These are phyloP conservation scores for Pyrenopolyporus hunteri DNA, from an alignment of 495 filamentous ascomycete genomes.

Conservation along the genomic window DNA sequence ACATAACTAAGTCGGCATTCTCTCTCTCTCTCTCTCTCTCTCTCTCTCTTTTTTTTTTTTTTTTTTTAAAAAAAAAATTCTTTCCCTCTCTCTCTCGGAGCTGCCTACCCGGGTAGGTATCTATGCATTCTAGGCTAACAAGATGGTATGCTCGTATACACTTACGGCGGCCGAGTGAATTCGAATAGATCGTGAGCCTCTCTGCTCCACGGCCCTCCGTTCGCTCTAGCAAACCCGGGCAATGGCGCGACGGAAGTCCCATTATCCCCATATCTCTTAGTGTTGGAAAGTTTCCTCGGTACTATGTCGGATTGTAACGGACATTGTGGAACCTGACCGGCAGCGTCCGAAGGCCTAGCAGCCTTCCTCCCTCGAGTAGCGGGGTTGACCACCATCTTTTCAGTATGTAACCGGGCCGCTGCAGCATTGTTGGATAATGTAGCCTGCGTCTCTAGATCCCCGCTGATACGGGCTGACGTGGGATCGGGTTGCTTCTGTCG, in stretches of 20 bases:
- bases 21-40: neutral
- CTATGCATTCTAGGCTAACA: neutral
- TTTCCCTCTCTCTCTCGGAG: neutral
- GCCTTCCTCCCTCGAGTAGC: conserved; percentile 58
- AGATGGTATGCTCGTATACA: neutral
- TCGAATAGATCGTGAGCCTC: conserved; percentile 59
- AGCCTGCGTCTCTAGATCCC: conserved; percentile 2
- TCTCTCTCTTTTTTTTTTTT: no score
- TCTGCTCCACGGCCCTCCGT: conserved; percentile 58
- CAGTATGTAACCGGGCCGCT: conserved; percentile 9
- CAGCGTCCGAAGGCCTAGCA: conserved; percentile 54
- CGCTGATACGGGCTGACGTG: conserved; percentile 1
- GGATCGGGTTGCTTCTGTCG: conserved; percentile 4
- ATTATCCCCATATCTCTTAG: conserved; percentile 10
- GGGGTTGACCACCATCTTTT: conserved; percentile 45
- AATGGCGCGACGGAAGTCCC: conserved; percentile 16
- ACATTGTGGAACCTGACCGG: conserved; percentile 50
- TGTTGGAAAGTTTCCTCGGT: conserved; percentile 1
- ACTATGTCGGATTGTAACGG: conserved; percentile 43
- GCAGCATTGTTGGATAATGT: neutral
- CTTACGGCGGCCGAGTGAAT: conserved; percentile 45
- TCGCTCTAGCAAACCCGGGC: conserved; percentile 49
- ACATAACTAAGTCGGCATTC: neutral
- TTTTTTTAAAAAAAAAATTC: no score
- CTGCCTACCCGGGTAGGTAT: neutral